A percentile compares a stretch with the other conserved stretches of the same genome.
phyloP scores from a whole-genome alignment of 768 basidiomycete species.

The Hericium rajendrae region DNA sequence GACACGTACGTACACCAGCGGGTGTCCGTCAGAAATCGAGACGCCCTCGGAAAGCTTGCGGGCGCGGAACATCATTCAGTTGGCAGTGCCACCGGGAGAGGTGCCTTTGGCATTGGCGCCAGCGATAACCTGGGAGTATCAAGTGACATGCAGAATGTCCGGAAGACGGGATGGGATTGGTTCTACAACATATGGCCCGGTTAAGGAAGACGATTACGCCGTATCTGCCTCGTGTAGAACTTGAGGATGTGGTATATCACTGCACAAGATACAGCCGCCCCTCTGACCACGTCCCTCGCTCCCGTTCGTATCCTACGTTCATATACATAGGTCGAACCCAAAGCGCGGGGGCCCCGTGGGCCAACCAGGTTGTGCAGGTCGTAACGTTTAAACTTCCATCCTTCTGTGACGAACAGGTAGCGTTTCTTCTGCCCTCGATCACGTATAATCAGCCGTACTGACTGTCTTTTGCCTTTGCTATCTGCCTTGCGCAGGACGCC shows the following conservation, averaged over 20 bases:
- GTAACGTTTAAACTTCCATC: not conserved
- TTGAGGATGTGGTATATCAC: slow-evolving; percentile 12
- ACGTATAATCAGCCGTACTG: not conserved
- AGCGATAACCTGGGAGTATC: slow-evolving; percentile 8
- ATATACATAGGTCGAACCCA: slow-evolving; percentile 11
- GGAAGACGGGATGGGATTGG: slow-evolving; percentile 6
- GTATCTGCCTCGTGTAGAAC: slow-evolving; percentile 12
- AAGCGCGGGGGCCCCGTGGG: slow-evolving; percentile 10
- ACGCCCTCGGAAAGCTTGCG: no score
- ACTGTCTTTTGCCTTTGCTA: not conserved
- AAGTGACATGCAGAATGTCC: slow-evolving; percentile 10
- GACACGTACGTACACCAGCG: no score
- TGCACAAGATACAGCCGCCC: not conserved
- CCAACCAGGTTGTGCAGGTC: slow-evolving; percentile 8
- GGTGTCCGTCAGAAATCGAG: no score
- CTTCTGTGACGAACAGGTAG: not conserved
- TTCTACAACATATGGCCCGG: not conserved
- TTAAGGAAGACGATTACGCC: slow-evolving; percentile 10
- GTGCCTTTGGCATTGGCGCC: not conserved
- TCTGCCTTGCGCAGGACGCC: not conserved
- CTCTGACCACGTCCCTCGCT: slow-evolving; percentile 4
- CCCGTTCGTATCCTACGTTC: slow-evolving; percentile 8
- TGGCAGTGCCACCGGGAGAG: not conserved
- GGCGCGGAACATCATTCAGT: not conserved
- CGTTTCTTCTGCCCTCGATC: slow-evolving; percentile 1